Base-by-base conservation (phyloP, 2,329 filamentous ascomycete genomes). In the Pestalotiopsis sp. region DNA sequence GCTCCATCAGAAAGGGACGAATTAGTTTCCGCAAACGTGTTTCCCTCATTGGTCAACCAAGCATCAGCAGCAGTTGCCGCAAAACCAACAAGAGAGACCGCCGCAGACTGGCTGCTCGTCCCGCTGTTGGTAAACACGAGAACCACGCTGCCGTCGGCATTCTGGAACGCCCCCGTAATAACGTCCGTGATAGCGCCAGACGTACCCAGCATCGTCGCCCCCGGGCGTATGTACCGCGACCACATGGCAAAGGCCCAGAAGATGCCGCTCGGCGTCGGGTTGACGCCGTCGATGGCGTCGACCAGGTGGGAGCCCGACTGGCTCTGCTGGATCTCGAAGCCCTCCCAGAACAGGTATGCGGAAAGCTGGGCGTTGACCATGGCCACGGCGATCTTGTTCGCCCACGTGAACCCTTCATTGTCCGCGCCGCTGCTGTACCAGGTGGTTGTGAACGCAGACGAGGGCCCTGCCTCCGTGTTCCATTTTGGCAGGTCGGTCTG, bases 331-430 rank as follows among this genome's bases (percentile, higher is more conserved):
- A 74, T 69, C 59, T 75, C 70, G 20, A 74, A 70, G 2, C 84
- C 83, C 70, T 83, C 80, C 84, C 84, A 86, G 75, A 85, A 86
- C 4, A 87, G 77, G 70, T 85, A 86, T 1, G 79, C 85, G 6
- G 79, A 82, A 5, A 84, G 78, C 70, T 84, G 82, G 13, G 80
- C 79, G 68, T 83, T 80, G 5, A 82, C 78, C 52, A 86, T 73
- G 9, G 79, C 82, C 14, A 80, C 80, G 68, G 83, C 81, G 45
- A 87, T 74, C 68, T 75, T 77, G 57, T 70, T 74, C 20, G 76
- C 76, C 76, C 76, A 77, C 2, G 75, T 77, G 58, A 76, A 68
- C 1, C 76, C 76, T 68, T 87, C 85, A 25, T 81, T 80, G 1
- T 76, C 72, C 4, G 78, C 81, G 20, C 83, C 82, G 68, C 73